phyloP scores from a whole-genome alignment of 495 filamentous ascomycete genomes.

The Tuber melanosporum region DNA sequence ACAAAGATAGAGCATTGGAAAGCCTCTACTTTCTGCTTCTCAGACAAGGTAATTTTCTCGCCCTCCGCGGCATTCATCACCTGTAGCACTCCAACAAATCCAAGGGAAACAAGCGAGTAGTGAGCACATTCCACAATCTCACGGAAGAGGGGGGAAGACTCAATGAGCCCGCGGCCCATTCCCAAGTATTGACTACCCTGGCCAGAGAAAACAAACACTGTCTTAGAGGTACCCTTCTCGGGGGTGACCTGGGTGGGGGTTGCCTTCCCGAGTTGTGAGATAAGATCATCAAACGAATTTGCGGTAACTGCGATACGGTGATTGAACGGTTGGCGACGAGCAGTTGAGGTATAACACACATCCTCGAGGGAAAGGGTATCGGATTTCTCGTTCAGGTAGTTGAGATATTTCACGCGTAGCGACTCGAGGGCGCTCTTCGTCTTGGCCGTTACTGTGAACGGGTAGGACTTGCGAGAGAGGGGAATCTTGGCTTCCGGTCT shows the following conservation, averaged over 20 bases:
- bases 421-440: conserved; percentile 52
- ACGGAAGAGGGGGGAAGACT: conserved; percentile 59
- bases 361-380: conserved; percentile 49
- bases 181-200: conserved; percentile 60
- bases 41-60: conserved; percentile 57
- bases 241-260: conserved; percentile 33
- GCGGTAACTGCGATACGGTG: conserved; percentile 61
- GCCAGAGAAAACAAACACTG: conserved; percentile 66
- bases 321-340: conserved; percentile 74
- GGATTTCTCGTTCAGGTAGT: conserved; percentile 52
- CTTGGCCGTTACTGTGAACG: conserved; percentile 57
- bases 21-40: conserved; percentile 51
- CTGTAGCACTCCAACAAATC: conserved; percentile 61
- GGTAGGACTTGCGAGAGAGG: conserved; percentile 51
- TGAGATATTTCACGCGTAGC: conserved; percentile 49
- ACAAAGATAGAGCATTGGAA: conserved; percentile 69
- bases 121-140: conserved; percentile 64
- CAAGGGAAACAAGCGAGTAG: conserved; percentile 60
- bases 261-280: conserved; percentile 39
- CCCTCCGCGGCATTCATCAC: conserved; percentile 59
- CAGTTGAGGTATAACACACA: conserved; percentile 75
- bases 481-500: conserved; percentile 41
- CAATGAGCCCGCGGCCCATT: conserved; percentile 67
- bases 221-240: conserved; percentile 46
- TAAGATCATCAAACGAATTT: conserved; percentile 45